Evolutionary conservation across 805 yeast species (phyloP).

Genomic region (Yamadazyma insecticola): DNA sequence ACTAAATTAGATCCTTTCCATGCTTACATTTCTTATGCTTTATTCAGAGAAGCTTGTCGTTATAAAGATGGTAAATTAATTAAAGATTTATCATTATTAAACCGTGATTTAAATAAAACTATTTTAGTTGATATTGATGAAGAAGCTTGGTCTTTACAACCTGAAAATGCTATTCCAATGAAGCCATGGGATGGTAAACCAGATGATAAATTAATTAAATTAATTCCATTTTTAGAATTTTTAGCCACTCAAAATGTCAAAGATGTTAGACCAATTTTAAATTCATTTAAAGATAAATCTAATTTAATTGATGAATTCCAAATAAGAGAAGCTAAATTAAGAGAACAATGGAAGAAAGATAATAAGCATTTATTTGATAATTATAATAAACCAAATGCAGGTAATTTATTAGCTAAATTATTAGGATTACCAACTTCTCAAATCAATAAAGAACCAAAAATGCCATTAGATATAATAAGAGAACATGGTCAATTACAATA

Average conservation of each 20-base stretch:
- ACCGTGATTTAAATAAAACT: slow-evolving; percentile 84
- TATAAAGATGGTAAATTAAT: slow-evolving; percentile 84
- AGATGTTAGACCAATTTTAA: slow-evolving; percentile 87
- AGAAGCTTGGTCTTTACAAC: slow-evolving; percentile 73
- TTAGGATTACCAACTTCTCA: slow-evolving; percentile 56
- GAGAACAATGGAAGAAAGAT: slow-evolving; percentile 64
- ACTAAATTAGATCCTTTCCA: slow-evolving; percentile 90
- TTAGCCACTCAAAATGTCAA: slow-evolving; percentile 80
- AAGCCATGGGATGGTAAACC: slow-evolving; percentile 82
- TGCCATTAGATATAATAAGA: slow-evolving; percentile 85
- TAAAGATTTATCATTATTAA: slow-evolving; percentile 85
- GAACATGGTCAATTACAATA: slow-evolving; percentile 91
- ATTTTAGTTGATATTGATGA: slow-evolving; percentile 75
- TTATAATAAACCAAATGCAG: slow-evolving; percentile 35
- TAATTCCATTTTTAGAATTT: slow-evolving; percentile 93
- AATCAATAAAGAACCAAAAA: slow-evolving; percentile 51
- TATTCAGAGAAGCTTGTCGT: slow-evolving; percentile 87
- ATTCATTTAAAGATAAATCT: slow-evolving; percentile 62
- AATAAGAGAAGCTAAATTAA: slow-evolving; percentile 68
- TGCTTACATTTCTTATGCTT: slow-evolving; percentile 80
- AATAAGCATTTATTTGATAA: slow-evolving; percentile 34
- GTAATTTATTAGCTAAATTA: slow-evolving; percentile 52
- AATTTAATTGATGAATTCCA: slow-evolving; percentile 76
- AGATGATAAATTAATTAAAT: slow-evolving; percentile 71
- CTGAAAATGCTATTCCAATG: slow-evolving; percentile 88